These are phyloP conservation scores for Cydonia oblonga DNA, from an alignment of 331 rosid species.

Conservation along the genomic window DNA sequence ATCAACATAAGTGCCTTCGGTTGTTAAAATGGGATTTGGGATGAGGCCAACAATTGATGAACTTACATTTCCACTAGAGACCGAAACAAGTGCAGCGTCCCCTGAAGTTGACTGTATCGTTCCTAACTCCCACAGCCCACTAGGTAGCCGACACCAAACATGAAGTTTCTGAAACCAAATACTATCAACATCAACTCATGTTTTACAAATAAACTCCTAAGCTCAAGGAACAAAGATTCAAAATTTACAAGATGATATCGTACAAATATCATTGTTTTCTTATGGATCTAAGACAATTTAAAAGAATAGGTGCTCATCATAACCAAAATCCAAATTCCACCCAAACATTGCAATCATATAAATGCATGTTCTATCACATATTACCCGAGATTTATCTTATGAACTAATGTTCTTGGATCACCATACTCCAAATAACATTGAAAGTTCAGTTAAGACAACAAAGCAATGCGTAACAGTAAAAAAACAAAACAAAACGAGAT, in stretches of 20 bases:
- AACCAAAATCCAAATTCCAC: background rate
- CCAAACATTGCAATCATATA: background rate
- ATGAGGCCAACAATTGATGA: slow-evolving; percentile 6
- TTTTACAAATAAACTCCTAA: slow-evolving; percentile 12
- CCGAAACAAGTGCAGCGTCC: slow-evolving; percentile 55
- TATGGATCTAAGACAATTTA: background rate
- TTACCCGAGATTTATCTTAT: background rate
- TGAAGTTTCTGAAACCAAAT: slow-evolving; percentile 61
- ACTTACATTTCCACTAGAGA: slow-evolving; percentile 63
- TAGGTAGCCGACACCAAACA: slow-evolving; percentile 79
- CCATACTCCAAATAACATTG: background rate
- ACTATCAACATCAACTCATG: slow-evolving; percentile 2
- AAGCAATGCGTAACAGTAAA: background rate
- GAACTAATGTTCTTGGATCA: background rate
- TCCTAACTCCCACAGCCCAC: slow-evolving; percentile 71
- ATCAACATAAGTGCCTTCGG: background rate
- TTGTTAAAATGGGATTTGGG: background rate
- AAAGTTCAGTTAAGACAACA: background rate
- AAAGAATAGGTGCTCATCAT: background rate
- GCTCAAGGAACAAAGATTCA: background rate
- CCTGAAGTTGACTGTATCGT: slow-evolving; percentile 66
- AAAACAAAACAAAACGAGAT: background rate
- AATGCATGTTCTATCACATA: background rate
- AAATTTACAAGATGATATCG: background rate
- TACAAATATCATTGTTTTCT: background rate